These are phyloP conservation scores for Gymnopus androsaceus DNA, from an alignment of 1,284 basidiomycete species.

Conservation along the genomic window DNA sequence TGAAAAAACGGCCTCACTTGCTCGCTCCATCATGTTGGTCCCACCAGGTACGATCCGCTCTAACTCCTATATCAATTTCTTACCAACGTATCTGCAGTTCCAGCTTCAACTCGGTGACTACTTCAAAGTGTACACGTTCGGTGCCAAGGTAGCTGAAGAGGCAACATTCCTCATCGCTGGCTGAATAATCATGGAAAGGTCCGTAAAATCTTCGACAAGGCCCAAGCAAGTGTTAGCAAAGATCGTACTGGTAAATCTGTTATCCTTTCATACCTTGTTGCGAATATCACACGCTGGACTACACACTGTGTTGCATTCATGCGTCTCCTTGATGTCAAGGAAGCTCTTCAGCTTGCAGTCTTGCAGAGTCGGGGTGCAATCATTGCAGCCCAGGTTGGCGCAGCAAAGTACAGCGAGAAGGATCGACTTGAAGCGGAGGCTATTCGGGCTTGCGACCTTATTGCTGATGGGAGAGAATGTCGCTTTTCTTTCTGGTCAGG, in stretches of 20 bases:
- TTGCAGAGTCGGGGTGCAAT: conserved; percentile 6
- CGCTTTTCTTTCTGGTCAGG: conserved; percentile 24
- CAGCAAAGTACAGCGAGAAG: conserved; percentile 8
- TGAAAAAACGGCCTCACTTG: no score
- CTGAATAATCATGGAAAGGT: no score
- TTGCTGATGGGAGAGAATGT: background rate
- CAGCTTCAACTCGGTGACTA: no score
- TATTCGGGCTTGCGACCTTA: background rate
- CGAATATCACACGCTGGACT: conserved; percentile 21
- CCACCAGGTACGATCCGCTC: no score
- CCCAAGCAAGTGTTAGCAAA: conserved; percentile 1
- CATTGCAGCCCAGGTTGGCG: conserved; percentile 18
- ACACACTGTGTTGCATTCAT: conserved; percentile 20
- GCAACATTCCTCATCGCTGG: conserved; percentile 4
- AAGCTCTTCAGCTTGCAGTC: conserved; percentile 13
- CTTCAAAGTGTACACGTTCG: no score
- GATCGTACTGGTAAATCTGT: background rate
- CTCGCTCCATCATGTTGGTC: no score
- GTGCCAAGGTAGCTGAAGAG: conserved; percentile 2
- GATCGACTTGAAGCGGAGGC: background rate
- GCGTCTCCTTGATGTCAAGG: conserved; percentile 9
- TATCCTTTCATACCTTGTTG: conserved; percentile 17
- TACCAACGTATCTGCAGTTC: no score
- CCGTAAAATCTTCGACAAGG: conserved; percentile 1
- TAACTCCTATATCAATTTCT: no score